These are phyloP conservation scores for Phytophthora megakarya DNA, from an alignment of 352 stramenopile genomes.

Conservation along the genomic window DNA sequence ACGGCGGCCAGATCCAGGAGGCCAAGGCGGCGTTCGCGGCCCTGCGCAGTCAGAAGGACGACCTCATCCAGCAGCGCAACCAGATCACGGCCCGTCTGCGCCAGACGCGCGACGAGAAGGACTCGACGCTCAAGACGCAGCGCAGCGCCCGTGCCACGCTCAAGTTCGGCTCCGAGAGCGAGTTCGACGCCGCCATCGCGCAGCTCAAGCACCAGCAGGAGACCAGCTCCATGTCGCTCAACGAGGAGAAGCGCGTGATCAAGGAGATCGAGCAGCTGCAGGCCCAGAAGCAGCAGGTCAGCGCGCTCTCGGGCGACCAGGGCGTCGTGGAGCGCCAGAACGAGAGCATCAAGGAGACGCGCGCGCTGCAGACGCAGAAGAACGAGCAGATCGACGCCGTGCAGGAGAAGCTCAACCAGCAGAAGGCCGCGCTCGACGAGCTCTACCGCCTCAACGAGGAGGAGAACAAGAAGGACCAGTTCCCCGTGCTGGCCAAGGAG, in stretches of 20 bases:
- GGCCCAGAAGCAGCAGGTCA: constrained; percentile 89
- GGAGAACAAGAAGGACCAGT: constrained; percentile 88
- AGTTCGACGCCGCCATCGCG: constrained; percentile 93
- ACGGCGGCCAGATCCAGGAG: constrained; percentile 86
- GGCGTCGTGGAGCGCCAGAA: constrained; percentile 82
- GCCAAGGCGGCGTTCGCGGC: constrained; percentile 86
- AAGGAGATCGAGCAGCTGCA: constrained; percentile 96
- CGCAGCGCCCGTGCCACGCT: constrained; percentile 65
- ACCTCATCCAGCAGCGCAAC: constrained; percentile 87
- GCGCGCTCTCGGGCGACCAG: constrained; percentile 83
- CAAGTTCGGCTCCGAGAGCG: constrained; percentile 87
- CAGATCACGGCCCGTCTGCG: constrained; percentile 82
- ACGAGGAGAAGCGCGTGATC: constrained; percentile 97
- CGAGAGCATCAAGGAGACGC: constrained; percentile 79
- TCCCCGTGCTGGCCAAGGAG: constrained; percentile 83
- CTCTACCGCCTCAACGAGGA: constrained; percentile 90
- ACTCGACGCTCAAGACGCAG: constrained; percentile 74
- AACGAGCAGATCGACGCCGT: constrained; percentile 95
- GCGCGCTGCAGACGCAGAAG: constrained; percentile 84
- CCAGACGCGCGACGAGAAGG: constrained; percentile 83
- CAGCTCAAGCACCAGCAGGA: constrained; percentile 92
- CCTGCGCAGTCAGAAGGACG: constrained; percentile 84
- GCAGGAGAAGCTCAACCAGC: constrained; percentile 91
- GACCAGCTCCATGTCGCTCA: constrained; percentile 95
- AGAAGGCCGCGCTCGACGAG: constrained; percentile 89